A percentile compares a stretch with the other conserved stretches of the same genome.
These are phyloP conservation scores for Lentinula boryana DNA, from an alignment of 768 basidiomycete species.

Conservation along the genomic window DNA sequence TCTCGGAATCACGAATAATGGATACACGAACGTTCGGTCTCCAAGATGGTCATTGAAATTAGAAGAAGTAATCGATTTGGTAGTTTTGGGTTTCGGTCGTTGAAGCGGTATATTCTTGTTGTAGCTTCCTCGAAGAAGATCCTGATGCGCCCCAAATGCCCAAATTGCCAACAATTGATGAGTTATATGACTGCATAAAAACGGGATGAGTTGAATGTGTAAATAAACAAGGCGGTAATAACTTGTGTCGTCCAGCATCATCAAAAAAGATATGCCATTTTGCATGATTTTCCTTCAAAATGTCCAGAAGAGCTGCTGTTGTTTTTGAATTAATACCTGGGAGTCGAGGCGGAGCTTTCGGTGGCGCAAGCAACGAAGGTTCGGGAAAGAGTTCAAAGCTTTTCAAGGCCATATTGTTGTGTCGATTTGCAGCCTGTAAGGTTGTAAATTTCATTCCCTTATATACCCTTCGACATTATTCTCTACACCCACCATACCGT, in stretches of 20 bases:
- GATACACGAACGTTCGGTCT: conserved; percentile 36
- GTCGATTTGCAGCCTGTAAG: not conserved
- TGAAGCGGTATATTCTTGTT: conserved; percentile 29
- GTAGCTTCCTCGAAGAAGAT: conserved; percentile 32
- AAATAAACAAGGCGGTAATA: conserved; percentile 8
- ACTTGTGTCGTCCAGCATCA: conserved; percentile 43
- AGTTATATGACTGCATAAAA: conserved; percentile 39
- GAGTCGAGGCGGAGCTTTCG: not conserved
- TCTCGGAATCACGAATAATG: not conserved
- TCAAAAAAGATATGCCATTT: conserved; percentile 44
- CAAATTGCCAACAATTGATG: conserved; percentile 58
- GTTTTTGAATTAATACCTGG: conserved; percentile 17
- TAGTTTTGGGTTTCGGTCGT: conserved; percentile 33
- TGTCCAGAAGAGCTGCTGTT: conserved; percentile 18
- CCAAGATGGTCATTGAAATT: conserved; percentile 56
- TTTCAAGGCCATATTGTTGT: not conserved
- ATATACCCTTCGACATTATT: too few relatives aligned
- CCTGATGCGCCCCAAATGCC: conserved; percentile 46
- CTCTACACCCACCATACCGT: not conserved
- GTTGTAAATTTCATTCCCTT: not conserved
- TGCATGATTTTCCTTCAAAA: conserved; percentile 44
- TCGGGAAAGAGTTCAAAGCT: not conserved
- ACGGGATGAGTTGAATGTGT: not conserved
- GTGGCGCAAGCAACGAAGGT: not conserved
- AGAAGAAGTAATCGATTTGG: conserved; percentile 33